Base-by-base conservation (phyloP, 805 yeast species). In the Candida railenensis region DNA sequence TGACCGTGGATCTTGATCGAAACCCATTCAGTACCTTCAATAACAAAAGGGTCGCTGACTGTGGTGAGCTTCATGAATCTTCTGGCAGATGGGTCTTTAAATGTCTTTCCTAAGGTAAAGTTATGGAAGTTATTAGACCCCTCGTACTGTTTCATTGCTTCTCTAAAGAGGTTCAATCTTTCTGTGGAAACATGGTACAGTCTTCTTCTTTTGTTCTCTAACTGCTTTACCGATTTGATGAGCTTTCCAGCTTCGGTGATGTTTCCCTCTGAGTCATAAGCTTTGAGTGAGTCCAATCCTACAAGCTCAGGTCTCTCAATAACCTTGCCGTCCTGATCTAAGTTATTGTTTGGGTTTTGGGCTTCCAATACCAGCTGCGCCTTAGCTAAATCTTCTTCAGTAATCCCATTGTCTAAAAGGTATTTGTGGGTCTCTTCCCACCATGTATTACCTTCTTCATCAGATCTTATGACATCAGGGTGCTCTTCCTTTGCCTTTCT, bases 1-100 rank as follows among this genome's bases (percentile, higher is more conserved):
- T 94, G 99, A 5, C 99, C 99, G 65, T 94, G 99, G 54, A 94
- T 89, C 71, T 92, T 91, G 59, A 94, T 85, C 1, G 96, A 88
- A 2, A 89, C 78, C 99, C 99, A 94, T 62, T 94, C 98, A 4
- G 97, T 90, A 40, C 88, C 90, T 59, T 91, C 88, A 54, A 92
- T 91, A 43, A 89, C 85, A 64, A 89, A 88, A 2, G 98, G 98
- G 2, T 88, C 95, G 15, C 90, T 80, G 0, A 89, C 96, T 0
- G 78, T 75, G 42, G 92, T 76, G 16, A 79, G 69, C 58, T 87
- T 87, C 89, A 94, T 91, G 63, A 72, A 87, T 57, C 99, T 76
- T 43, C 78, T 74, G 2, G 97, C 86, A 52, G 96, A 85, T 16
- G 96, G 85, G 59, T 94, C 98, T 53, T 81, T 86, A 68, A 78